Base-by-base conservation (phyloP, 139 green algal genomes). In the Chlamydomonas applanata region DNA sequence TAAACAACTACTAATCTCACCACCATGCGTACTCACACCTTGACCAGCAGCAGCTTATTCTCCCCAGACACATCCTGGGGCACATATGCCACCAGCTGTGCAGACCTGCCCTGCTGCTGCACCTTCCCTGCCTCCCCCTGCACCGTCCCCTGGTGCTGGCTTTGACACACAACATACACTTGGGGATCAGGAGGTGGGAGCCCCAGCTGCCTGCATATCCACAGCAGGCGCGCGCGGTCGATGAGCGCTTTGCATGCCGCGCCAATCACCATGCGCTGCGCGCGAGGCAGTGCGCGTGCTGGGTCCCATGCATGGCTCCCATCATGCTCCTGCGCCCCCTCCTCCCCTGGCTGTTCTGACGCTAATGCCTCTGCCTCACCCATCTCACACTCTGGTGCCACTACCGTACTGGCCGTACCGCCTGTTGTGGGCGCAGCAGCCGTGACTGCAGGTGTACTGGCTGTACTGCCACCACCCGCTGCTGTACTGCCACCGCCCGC, bases 161-260 rank as follows among this genome's bases (percentile, higher is more conserved):
- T 66, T 9, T 62, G 40, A 49, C 40, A 19, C 40, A 19, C n/a
- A n/a, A n/a, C 40, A 49, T 49, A 11, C 40, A 19, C 40, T 19
- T 62, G 22, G 24, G 9, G 4, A 25, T 5, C 53, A 36, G 59
- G 59, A 4, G n/a, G 24, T 29, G 59, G 59, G n/a, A 66, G 59
- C 11, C 59, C 59, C 25, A 66, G 46, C 33, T 71, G 57, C 36
- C 74, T 25, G 7, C 33, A 72, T 65, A 93, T 76, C 86, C 85
- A 95, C 11, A 53, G 61, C 73, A 84, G 40, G n/a, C 91, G 76
- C 1, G 80, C 90, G 5, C 45, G 52, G 71, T 95, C 91, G 22
- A 95, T 88, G 24, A 95, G 74, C 57, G 71, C 54, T 77, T 95
- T 95, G 82, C 86, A 92, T 56, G 78, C 79, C 30, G 46, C 52